These are phyloP conservation scores for Leishmania tarentolae DNA, from an alignment of 208 protist genomes.

Conservation along the genomic window DNA sequence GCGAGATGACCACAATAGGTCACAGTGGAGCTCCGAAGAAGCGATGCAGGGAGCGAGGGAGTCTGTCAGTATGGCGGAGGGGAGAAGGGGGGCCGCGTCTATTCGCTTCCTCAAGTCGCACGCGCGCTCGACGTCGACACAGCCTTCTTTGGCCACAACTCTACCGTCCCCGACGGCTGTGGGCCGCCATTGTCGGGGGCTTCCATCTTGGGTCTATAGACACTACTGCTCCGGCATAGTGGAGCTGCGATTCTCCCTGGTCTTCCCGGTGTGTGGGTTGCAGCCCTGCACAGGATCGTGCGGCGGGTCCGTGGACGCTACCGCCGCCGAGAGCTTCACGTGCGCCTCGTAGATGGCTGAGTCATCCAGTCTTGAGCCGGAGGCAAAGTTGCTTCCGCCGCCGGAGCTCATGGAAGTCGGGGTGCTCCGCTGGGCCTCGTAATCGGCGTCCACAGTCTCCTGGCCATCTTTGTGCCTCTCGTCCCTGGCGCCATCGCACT, in stretches of 20 bases:
- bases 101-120: not conserved
- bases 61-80: not conserved
- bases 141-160: not conserved
- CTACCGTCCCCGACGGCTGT: not conserved
- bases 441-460: constrained; percentile 6
- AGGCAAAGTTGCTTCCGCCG: not conserved
- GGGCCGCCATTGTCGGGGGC: not conserved
- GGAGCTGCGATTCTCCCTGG: constrained; percentile 31
- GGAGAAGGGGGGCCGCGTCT: not conserved
- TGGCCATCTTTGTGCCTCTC: constrained; percentile 14
- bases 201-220: constrained; percentile 3
- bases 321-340: not conserved
- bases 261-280: constrained; percentile 6
- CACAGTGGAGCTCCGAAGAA: not conserved
- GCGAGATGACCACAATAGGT: not conserved
- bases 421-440: constrained; percentile 5
- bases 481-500: not conserved
- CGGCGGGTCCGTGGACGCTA: constrained; percentile 18
- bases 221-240: constrained; percentile 37
- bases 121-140: not conserved
- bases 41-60: not conserved
- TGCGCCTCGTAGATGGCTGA: constrained; percentile 18
- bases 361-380: constrained; percentile 18
- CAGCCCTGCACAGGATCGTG: constrained; percentile 17
- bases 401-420: constrained; percentile 19